A percentile compares a stretch with the other conserved stretches of the same genome.
phyloP scores from a whole-genome alignment of 805 yeast species.

The Lipomyces starkeyi region DNA sequence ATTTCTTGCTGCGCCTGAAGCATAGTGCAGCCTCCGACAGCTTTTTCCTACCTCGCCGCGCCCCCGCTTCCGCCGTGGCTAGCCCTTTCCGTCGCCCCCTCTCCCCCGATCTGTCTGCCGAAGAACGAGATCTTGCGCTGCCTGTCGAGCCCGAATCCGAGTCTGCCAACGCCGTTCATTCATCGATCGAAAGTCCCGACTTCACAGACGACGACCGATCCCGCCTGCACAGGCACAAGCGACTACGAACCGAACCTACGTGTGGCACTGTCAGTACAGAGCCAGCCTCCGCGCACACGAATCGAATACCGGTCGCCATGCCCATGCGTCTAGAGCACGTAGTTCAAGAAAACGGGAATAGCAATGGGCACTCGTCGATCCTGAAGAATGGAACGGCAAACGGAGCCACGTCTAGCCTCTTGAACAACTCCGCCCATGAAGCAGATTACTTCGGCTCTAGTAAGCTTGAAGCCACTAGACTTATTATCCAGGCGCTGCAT shows the following conservation, averaged over 20 bases:
- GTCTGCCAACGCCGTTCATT: background rate
- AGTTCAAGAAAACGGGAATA: background rate
- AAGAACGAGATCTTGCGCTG: conserved; percentile 2
- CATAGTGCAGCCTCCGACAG: background rate
- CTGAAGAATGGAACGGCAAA: conserved; percentile 3
- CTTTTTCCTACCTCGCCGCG: conserved; percentile 6
- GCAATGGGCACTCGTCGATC: conserved; percentile 6
- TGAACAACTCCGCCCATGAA: conserved; percentile 5
- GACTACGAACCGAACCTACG: conserved; percentile 21
- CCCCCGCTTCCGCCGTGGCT: conserved; percentile 25
- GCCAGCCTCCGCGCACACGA: background rate
- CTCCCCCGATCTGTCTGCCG: conserved; percentile 16
- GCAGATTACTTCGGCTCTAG: conserved; percentile 42
- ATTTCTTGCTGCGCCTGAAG: conserved; percentile 5
- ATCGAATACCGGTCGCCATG: conserved; percentile 16
- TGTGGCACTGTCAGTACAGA: background rate
- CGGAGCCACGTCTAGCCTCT: background rate
- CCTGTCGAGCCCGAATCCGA: conserved; percentile 5
- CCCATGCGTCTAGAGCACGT: conserved; percentile 32
- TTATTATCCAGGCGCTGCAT: conserved; percentile 56
- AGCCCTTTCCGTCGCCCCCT: conserved; percentile 24
- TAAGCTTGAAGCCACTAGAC: conserved; percentile 52
- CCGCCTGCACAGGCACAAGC: conserved; percentile 22
- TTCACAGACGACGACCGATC: background rate
- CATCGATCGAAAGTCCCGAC: background rate